phyloP scores from a whole-genome alignment of 192 early-diverging fungal species.

The Funneliformis mosseae region DNA sequence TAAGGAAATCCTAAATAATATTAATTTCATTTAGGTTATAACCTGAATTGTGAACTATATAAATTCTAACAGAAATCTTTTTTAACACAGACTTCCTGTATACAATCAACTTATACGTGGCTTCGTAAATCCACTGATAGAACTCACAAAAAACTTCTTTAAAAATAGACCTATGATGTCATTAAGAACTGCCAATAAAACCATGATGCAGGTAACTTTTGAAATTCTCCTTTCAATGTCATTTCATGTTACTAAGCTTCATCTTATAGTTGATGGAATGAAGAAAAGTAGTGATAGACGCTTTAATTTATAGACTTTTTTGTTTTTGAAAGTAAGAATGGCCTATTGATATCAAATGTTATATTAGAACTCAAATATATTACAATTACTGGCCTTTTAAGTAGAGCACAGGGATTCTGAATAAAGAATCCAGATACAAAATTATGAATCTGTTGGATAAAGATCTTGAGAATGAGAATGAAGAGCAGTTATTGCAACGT shows the following conservation, averaged over 20 bases:
- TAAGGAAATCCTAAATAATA: constrained; percentile 23
- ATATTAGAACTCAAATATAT: constrained; percentile 11
- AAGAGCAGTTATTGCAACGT: background rate
- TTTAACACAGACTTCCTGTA: no score
- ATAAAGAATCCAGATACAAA: constrained; percentile 4
- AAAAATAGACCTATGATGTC: constrained; percentile 25
- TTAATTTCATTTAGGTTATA: constrained; percentile 36
- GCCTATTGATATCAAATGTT: constrained; percentile 5
- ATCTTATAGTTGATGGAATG: constrained; percentile 40
- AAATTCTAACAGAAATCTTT: no score
- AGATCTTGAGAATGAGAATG: background rate
- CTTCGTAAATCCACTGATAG: no score
- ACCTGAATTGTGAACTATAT: constrained; percentile 15
- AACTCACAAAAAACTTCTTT: no score
- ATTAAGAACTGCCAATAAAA: constrained; percentile 31
- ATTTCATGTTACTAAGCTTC: constrained; percentile 38
- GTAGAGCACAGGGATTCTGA: background rate
- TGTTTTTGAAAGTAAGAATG: background rate
- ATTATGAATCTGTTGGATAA: constrained; percentile 12
- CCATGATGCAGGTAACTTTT: constrained; percentile 40
- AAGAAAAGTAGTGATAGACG: constrained; percentile 38
- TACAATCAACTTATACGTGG: no score
- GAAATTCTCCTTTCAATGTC: constrained; percentile 39
- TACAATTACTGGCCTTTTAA: constrained; percentile 5
- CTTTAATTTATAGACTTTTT: constrained; percentile 39